Evolutionary conservation across 2,329 filamentous ascomycete genomes (phyloP).

Genomic region (Thielaviopsis punctulata): DNA sequence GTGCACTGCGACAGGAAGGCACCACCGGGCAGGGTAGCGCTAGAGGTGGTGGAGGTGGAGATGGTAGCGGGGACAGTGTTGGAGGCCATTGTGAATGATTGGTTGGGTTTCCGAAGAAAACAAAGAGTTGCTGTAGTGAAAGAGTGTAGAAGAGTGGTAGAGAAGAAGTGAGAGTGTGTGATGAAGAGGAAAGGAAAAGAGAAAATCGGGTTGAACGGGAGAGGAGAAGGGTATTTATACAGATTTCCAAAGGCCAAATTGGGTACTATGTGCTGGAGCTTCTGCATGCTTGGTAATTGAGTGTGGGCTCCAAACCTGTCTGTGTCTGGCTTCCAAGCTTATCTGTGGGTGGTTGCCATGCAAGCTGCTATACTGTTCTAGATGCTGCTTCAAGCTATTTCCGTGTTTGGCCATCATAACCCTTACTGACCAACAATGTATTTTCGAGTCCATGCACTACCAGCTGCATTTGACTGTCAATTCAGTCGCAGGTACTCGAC

Average conservation of each 20-base stretch:
- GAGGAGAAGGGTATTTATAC: background rate
- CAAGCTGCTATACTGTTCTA: too few relatives aligned
- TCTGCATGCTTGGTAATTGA: background rate
- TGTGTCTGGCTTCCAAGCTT: background rate
- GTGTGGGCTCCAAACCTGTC: background rate
- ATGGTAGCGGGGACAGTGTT: constrained; percentile 1
- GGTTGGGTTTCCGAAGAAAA: background rate
- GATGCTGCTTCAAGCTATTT: too few relatives aligned
- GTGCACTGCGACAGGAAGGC: background rate
- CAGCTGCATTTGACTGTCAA: too few relatives aligned
- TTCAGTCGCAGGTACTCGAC: too few relatives aligned
- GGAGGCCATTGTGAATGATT: constrained; percentile 9
- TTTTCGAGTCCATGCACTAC: too few relatives aligned
- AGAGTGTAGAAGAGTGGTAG: background rate
- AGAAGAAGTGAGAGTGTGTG: constrained; percentile 1
- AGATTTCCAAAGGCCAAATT: background rate
- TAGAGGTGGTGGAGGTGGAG: background rate
- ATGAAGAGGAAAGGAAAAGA: background rate
- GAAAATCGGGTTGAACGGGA: background rate
- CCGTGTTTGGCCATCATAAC: too few relatives aligned
- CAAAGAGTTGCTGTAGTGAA: background rate
- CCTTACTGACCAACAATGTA: too few relatives aligned
- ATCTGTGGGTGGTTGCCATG: too few relatives aligned
- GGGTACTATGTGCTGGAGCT: too few relatives aligned
- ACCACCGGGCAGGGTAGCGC: background rate